These are phyloP conservation scores for Arabidopsis lyrata DNA, from an alignment of 441 rosid species.

Conservation along the genomic window DNA sequence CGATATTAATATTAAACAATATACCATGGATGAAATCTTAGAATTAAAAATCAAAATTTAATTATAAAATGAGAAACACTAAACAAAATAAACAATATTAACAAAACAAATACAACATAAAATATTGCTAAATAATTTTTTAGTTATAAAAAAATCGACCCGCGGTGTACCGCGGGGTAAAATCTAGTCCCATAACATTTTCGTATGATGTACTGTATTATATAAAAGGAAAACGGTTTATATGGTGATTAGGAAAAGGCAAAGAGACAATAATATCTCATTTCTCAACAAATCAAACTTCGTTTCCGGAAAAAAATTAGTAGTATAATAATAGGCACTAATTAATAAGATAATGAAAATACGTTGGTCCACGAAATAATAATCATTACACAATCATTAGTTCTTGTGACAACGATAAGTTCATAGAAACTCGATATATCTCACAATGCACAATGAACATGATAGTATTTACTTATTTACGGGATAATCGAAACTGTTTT, in stretches of 20 bases:
- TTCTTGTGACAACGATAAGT: constrained; percentile 31
- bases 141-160: no score
- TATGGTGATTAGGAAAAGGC: constrained; percentile 8
- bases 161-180: no score
- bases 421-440: constrained; percentile 30
- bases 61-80: no score
- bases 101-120: no score
- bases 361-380: constrained; percentile 31
- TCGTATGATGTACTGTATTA: not conserved
- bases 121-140: no score
- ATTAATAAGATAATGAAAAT: not conserved
- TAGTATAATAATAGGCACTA: not conserved
- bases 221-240: not conserved
- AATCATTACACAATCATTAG: constrained; percentile 43
- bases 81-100: no score
- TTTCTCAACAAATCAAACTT: constrained; percentile 33
- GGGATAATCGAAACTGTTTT: constrained; percentile 12
- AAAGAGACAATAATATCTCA: constrained; percentile 22
- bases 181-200: constrained; percentile 14
- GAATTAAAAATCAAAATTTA: no score
- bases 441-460: constrained; percentile 32
- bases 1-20: no score
- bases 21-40: no score
- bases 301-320: not conserved
- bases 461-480: no score